Evolutionary conservation across 352 stramenopile genomes (phyloP).

Genomic region (Phytopythium boreale): DNA sequence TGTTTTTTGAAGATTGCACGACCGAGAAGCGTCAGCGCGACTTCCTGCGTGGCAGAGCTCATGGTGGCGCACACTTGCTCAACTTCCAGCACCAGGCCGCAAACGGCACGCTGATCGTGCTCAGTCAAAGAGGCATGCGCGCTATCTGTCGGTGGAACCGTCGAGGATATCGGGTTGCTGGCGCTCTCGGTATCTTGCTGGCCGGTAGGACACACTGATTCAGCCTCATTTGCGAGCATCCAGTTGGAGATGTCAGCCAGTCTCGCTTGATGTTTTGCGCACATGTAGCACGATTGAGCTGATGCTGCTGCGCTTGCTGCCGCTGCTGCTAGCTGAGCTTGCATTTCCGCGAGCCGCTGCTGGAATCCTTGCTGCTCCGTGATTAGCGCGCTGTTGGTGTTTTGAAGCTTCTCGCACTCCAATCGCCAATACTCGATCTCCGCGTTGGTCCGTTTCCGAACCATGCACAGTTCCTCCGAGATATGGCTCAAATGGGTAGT

Average conservation of each 20-base stretch:
- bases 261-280: conserved; percentile 53
- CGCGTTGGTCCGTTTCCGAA: conserved; percentile 51
- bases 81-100: conserved; percentile 40
- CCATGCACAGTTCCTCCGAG: conserved; percentile 63
- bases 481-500: conserved; percentile 64
- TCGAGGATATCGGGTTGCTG: neutral
- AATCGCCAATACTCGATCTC: conserved; percentile 69
- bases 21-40: neutral
- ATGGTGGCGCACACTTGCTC: conserved; percentile 44
- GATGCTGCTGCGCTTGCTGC: neutral
- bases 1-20: neutral
- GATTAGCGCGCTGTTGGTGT: conserved; percentile 37
- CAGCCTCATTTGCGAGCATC: conserved; percentile 22
- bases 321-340: conserved; percentile 7
- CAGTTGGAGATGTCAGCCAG: conserved; percentile 42
- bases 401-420: conserved; percentile 64
- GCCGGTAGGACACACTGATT: neutral
- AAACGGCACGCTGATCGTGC: conserved; percentile 33
- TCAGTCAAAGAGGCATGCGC: conserved; percentile 11
- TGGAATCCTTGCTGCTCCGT: conserved; percentile 28
- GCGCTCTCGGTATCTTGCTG: conserved; percentile 4
- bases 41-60: conserved; percentile 4
- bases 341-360: conserved; percentile 27
- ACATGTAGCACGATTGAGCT: conserved; percentile 32
- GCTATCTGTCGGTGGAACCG: neutral